Evolutionary conservation across 495 filamentous ascomycete genomes (phyloP).

Genomic region (Xylaria scruposa): DNA sequence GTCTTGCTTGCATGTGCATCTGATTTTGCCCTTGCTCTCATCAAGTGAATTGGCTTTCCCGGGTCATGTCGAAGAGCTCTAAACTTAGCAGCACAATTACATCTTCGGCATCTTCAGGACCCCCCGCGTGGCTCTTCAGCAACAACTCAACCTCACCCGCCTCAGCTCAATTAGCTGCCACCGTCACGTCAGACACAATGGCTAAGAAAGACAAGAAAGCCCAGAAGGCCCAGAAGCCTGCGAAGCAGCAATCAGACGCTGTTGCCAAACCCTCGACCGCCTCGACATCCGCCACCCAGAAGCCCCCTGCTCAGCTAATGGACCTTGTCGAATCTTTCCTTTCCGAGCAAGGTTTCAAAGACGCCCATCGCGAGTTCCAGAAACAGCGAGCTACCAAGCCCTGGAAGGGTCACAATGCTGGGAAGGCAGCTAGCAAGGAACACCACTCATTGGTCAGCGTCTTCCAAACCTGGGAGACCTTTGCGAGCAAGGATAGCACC

Average conservation of each 20-base stretch:
- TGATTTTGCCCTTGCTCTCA: background rate
- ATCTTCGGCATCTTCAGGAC: constrained; percentile 30
- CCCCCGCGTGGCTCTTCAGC: constrained; percentile 56
- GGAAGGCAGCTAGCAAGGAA: constrained; percentile 40
- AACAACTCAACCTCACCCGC: constrained; percentile 43
- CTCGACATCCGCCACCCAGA: constrained; percentile 26
- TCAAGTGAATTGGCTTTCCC: constrained; percentile 11
- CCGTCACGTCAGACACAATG: constrained; percentile 33
- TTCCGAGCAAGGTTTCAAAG: constrained; percentile 66
- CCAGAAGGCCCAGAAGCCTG: constrained; percentile 36
- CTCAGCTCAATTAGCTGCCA: constrained; percentile 20
- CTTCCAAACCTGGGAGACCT: constrained; percentile 56
- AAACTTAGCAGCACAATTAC: constrained; percentile 15
- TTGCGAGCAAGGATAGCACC: constrained; percentile 37
- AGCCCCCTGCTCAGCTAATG: constrained; percentile 64
- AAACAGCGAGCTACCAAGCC: constrained; percentile 61
- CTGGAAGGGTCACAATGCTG: constrained; percentile 43
- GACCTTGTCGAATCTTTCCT: constrained; percentile 72
- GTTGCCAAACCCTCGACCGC: constrained; percentile 11
- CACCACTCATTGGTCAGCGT: constrained; percentile 49
- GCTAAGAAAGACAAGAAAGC: constrained; percentile 36
- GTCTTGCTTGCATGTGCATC: background rate
- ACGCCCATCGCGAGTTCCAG: constrained; percentile 63
- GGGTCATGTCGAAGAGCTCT: constrained; percentile 36
- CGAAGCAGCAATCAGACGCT: constrained; percentile 25